Evolutionary conservation across 2,329 filamentous ascomycete species (phyloP).

Genomic region (Microcyclosporella mali): DNA sequence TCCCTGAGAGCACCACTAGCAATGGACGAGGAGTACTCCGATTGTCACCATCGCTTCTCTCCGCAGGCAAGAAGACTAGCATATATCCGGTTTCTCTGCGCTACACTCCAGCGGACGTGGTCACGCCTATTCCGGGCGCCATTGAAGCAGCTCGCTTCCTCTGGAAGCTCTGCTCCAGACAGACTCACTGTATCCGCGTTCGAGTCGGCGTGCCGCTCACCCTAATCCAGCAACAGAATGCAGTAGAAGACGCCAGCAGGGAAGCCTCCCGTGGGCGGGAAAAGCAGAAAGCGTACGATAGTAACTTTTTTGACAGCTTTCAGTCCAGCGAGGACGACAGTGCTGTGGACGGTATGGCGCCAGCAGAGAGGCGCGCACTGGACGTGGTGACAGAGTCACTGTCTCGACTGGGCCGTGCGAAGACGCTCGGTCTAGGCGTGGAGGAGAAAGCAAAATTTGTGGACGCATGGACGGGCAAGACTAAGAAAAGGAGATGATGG

Average conservation of each 20-base stretch:
- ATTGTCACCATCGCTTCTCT: constrained; percentile 69
- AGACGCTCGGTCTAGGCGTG: constrained; percentile 78
- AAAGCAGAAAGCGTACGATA: constrained; percentile 32
- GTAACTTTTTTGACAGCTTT: constrained; percentile 44
- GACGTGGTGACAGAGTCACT: constrained; percentile 78
- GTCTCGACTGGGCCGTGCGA: constrained; percentile 79
- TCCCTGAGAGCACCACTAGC: constrained; percentile 90
- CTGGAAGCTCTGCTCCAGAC: constrained; percentile 77
- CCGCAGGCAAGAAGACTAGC: constrained; percentile 59
- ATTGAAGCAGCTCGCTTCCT: constrained; percentile 62
- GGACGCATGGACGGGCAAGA: constrained; percentile 52
- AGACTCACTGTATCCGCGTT: constrained; percentile 84
- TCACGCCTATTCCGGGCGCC: constrained; percentile 72
- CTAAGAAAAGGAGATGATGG: constrained; percentile 10
- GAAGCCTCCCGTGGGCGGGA: constrained; percentile 14
- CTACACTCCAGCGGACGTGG: constrained; percentile 83
- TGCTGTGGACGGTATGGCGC: constrained; percentile 25
- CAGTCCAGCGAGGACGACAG: constrained; percentile 32
- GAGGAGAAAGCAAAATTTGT: constrained; percentile 79
- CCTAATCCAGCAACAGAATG: constrained; percentile 24
- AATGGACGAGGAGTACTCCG: constrained; percentile 88
- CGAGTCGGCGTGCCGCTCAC: constrained; percentile 72
- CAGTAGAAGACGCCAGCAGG: constrained; percentile 24
- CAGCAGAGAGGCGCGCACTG: constrained; percentile 63
- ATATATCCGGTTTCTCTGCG: constrained; percentile 89